Evolutionary conservation across 495 filamentous ascomycete genomes (phyloP).

Genomic region (Penicillium nucicola): DNA sequence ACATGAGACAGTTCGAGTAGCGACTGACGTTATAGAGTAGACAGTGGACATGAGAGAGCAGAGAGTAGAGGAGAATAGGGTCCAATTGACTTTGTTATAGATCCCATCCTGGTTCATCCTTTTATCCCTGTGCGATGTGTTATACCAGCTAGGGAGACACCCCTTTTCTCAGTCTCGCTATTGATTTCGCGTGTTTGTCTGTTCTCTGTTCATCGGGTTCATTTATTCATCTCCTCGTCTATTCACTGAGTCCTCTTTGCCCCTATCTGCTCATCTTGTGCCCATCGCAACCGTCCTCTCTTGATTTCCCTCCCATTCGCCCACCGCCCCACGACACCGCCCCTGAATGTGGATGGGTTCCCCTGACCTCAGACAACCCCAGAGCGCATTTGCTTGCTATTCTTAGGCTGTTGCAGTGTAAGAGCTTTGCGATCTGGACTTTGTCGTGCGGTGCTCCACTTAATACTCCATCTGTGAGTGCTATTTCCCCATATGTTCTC

Average conservation of each 20-base stretch:
- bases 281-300: neutral
- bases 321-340: constrained; percentile 10
- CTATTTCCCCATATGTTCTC: neutral
- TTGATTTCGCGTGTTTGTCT: neutral
- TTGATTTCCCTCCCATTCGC: constrained; percentile 1
- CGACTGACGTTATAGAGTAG: too few relatives aligned
- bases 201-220: neutral
- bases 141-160: constrained; percentile 5
- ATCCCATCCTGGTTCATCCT: neutral
- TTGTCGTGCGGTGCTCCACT: too few relatives aligned
- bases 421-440: too few relatives aligned
- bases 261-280: neutral
- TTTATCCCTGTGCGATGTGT: constrained; percentile 1
- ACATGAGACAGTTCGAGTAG: neutral
- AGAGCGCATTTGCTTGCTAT: too few relatives aligned
- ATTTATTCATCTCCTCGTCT: too few relatives aligned
- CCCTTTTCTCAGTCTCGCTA: neutral
- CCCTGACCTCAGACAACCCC: constrained; percentile 2
- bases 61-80: too few relatives aligned
- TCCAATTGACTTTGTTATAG: too few relatives aligned
- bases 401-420: too few relatives aligned
- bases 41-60: too few relatives aligned
- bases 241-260: too few relatives aligned
- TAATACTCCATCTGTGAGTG: neutral
- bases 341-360: neutral